Conservation (phyloP, 1,284 basidiomycete genomes). For the Coniferiporia sulphurascens region DNA sequence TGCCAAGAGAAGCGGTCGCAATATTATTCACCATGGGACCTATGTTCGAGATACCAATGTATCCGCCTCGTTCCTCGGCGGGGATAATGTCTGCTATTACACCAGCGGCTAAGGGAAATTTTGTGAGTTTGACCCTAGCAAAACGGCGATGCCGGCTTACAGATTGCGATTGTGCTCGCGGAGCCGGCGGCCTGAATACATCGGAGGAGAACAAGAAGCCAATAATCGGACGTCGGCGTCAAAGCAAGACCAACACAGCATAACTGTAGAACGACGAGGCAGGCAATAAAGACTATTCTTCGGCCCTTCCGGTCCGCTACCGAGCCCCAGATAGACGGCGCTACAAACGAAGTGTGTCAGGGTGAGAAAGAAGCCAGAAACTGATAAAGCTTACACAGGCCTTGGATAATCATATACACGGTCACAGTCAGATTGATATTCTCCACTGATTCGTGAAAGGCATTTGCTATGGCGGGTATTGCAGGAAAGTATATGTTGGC, state of each 20-base stretch:
- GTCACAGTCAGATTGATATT: constrained; percentile 76
- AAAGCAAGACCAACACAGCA: constrained; percentile 45
- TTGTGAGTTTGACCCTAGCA: no score
- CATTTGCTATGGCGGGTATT: constrained; percentile 59
- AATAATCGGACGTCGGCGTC: constrained; percentile 40
- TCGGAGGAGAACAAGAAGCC: constrained; percentile 43
- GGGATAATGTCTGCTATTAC: constrained; percentile 38
- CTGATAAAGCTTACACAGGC: constrained; percentile 44
- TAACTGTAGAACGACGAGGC: constrained; percentile 35
- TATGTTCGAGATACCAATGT: constrained; percentile 34
- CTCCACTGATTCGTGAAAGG: constrained; percentile 60
- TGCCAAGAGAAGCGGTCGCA: constrained; percentile 7
- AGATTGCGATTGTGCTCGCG: constrained; percentile 40
- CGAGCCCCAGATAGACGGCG: constrained; percentile 59
- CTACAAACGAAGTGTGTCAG: constrained; percentile 26
- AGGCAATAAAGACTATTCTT: constrained; percentile 40
- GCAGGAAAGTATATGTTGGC: constrained; percentile 77
- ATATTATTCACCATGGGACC: constrained; percentile 32
- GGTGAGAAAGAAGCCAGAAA: background rate
- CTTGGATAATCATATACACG: constrained; percentile 76
- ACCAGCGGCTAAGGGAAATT: constrained; percentile 29
- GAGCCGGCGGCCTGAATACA: constrained; percentile 44
- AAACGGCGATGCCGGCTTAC: constrained; percentile 21
- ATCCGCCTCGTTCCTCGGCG: constrained; percentile 35
- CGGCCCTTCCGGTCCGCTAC: constrained; percentile 43